A percentile compares a stretch with the other conserved stretches of the same genome.
These are phyloP conservation scores for Smittium mucronatum DNA, from an alignment of 371 early-diverging fungal species.

Conservation along the genomic window DNA sequence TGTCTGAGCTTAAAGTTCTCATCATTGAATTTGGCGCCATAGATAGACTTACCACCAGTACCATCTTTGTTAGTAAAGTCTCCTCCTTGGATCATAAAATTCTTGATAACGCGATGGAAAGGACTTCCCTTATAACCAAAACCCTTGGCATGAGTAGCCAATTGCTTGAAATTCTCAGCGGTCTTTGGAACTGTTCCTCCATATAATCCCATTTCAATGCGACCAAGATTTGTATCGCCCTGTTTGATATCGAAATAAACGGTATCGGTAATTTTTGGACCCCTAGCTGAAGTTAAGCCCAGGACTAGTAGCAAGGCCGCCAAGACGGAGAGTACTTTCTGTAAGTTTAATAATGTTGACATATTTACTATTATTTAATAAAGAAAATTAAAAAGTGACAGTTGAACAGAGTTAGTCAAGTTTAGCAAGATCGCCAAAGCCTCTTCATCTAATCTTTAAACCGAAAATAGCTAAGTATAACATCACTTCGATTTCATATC, in stretches of 20 bases:
- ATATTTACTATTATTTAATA: neutral
- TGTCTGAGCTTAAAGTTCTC: slow-evolving; percentile 87
- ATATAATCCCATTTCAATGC: slow-evolving; percentile 71
- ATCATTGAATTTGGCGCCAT: slow-evolving; percentile 79
- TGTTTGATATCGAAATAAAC: slow-evolving; percentile 87
- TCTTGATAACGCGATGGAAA: slow-evolving; percentile 85
- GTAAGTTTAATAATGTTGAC: neutral
- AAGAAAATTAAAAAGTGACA: too few species aligned
- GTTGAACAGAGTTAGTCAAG: too few species aligned
- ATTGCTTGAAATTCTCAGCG: slow-evolving; percentile 77
- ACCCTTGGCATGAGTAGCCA: slow-evolving; percentile 69
- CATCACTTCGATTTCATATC: too few species aligned
- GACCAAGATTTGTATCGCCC: slow-evolving; percentile 64
- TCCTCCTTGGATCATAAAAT: slow-evolving; percentile 81
- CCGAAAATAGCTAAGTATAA: too few species aligned
- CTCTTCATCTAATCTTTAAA: too few species aligned
- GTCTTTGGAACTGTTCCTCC: slow-evolving; percentile 74
- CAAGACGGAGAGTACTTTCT: neutral
- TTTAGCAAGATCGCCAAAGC: too few species aligned
- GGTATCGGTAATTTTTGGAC: slow-evolving; percentile 35
- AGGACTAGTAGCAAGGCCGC: neutral
- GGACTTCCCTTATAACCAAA: slow-evolving; percentile 71
- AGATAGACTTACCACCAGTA: slow-evolving; percentile 94
- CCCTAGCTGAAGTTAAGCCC: neutral
- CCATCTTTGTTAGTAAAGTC: slow-evolving; percentile 73